Evolutionary conservation across 1,139 yeast genomes (phyloP).

Genomic region (Scheffersomyces parashehatae): DNA sequence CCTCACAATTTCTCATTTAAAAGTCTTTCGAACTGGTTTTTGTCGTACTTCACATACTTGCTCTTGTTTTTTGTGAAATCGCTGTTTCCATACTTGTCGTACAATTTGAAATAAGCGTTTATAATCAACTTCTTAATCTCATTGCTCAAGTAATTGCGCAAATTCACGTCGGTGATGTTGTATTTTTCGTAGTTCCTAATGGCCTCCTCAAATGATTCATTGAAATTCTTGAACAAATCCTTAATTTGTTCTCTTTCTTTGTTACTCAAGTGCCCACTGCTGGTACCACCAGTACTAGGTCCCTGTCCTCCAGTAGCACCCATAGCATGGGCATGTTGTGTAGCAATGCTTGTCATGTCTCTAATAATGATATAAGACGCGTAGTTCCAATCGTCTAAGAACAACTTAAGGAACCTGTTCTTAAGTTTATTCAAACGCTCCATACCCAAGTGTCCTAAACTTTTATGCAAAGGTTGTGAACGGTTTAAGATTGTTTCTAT

Average conservation of each 20-base stretch:
- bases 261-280: slow-evolving; percentile 36
- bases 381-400: slow-evolving; percentile 81
- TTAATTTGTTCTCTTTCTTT: slow-evolving; percentile 85
- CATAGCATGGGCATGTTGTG: slow-evolving; percentile 38
- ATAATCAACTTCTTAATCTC: slow-evolving; percentile 71
- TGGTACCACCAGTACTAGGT: slow-evolving; percentile 8
- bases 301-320: slow-evolving; percentile 30
- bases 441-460: slow-evolving; percentile 64
- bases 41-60: slow-evolving; percentile 75
- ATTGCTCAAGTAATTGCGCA: slow-evolving; percentile 59
- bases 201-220: slow-evolving; percentile 78
- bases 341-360: slow-evolving; percentile 64
- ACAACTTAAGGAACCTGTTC: slow-evolving; percentile 73
- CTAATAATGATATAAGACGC: slow-evolving; percentile 71
- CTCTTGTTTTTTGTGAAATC: slow-evolving; percentile 71
- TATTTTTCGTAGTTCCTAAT: slow-evolving; percentile 63
- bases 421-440: slow-evolving; percentile 68
- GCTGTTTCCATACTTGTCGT: slow-evolving; percentile 70
- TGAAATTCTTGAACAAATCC: slow-evolving; percentile 80
- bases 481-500: slow-evolving; percentile 74
- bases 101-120: slow-evolving; percentile 82
- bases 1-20: slow-evolving; percentile 34
- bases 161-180: slow-evolving; percentile 63
- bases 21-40: slow-evolving; percentile 55
- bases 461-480: slow-evolving; percentile 50